Evolutionary conservation across 345 rosid species (phyloP).

Genomic region (Corymbia maculata): DNA sequence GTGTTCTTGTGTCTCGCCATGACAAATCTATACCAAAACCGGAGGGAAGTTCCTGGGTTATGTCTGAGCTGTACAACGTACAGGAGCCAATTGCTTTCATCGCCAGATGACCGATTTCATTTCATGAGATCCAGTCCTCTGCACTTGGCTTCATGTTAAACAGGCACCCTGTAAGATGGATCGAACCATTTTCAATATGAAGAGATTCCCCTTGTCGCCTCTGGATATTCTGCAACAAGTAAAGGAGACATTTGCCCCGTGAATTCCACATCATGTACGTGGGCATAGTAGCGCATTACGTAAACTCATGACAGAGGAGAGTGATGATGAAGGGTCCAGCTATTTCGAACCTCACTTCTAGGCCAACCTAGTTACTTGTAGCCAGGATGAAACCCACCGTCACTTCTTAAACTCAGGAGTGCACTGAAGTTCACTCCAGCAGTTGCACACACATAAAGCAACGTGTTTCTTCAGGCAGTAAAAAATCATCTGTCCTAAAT

Average conservation of each 20-base stretch:
- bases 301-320: not conserved
- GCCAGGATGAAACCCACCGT: not conserved
- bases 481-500: not conserved
- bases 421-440: not conserved
- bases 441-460: not conserved
- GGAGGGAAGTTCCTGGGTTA: not conserved
- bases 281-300: not conserved
- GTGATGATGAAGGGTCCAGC: not conserved
- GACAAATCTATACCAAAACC: not conserved
- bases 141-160: not conserved
- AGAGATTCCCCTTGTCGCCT: constrained; percentile 88
- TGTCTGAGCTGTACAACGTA: not conserved
- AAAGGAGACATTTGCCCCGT: not conserved
- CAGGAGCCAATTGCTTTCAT: not conserved
- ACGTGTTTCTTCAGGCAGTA: not conserved
- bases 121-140: not conserved
- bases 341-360: not conserved
- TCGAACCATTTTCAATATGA: constrained; percentile 88
- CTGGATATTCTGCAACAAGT: constrained; percentile 57
- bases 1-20: not conserved
- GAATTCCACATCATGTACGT: not conserved
- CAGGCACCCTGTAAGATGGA: constrained; percentile 73
- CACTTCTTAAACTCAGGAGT: not conserved
- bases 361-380: not conserved
- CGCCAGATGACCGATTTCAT: not conserved